Conservation (phyloP, 2,329 filamentous ascomycete species). For the Colletotrichum graminicola region DNA sequence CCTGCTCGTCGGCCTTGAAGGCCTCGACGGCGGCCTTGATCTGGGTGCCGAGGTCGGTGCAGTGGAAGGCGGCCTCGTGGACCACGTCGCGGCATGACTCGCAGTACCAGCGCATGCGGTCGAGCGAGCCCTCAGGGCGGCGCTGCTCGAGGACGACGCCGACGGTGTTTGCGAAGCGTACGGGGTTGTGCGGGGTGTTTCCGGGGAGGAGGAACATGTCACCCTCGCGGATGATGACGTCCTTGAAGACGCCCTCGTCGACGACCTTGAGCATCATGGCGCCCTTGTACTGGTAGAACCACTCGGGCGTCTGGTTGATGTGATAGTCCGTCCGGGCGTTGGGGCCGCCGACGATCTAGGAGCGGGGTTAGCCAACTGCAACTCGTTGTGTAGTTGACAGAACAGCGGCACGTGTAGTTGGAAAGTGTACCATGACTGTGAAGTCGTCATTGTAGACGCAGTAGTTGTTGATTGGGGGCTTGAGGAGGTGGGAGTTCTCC, state of each 20-base stretch:
- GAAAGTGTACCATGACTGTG: constrained; percentile 77
- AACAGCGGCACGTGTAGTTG: background rate
- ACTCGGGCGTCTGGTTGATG: constrained; percentile 95
- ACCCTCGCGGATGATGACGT: constrained; percentile 91
- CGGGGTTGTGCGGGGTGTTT: constrained; percentile 97
- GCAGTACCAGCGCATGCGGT: constrained; percentile 94
- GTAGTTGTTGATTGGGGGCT: constrained; percentile 97
- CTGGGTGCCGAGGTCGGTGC: constrained; percentile 91
- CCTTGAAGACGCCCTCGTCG: constrained; percentile 78
- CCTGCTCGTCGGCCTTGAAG: constrained; percentile 76
- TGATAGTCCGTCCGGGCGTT: constrained; percentile 98
- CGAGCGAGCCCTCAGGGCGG: constrained; percentile 76
- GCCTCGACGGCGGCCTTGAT: constrained; percentile 90
- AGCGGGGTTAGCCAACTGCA: constrained; percentile 3
- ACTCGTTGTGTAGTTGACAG: constrained; percentile 5
- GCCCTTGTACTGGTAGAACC: constrained; percentile 97
- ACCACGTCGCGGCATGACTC: constrained; percentile 76
- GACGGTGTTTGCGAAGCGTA: constrained; percentile 93
- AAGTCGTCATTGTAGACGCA: constrained; percentile 91
- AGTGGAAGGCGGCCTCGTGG: constrained; percentile 88
- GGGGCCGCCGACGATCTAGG: constrained; percentile 89
- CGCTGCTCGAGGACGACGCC: constrained; percentile 92
- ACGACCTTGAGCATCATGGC: constrained; percentile 95
- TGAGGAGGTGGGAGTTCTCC: constrained; percentile 90
- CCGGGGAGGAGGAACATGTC: constrained; percentile 93